Percentiles rank a stretch among this genome's conserved stretches.
These are phyloP conservation scores for Astraeus odoratus DNA, from an alignment of 768 basidiomycete species.

Conservation along the genomic window DNA sequence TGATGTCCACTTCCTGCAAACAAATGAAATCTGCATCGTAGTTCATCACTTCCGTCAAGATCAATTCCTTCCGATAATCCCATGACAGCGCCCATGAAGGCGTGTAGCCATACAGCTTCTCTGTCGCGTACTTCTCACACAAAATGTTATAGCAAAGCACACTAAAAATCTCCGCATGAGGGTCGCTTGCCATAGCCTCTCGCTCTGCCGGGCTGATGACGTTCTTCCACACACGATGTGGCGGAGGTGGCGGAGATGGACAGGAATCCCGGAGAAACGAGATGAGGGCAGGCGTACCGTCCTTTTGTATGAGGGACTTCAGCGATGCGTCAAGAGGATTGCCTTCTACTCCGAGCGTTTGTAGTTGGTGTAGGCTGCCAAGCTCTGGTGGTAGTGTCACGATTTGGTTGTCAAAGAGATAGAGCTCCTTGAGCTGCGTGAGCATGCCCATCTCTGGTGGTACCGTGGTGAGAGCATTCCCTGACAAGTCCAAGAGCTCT, in stretches of 20 bases:
- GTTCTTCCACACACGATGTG: conserved; percentile 70
- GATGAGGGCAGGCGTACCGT: conserved; percentile 87
- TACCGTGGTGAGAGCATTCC: conserved; percentile 70
- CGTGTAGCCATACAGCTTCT: conserved; percentile 89
- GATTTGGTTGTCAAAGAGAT: conserved; percentile 94
- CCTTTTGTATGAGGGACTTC: conserved; percentile 82
- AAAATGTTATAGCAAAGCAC: conserved; percentile 92
- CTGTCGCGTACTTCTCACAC: conserved; percentile 85
- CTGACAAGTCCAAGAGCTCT: conserved; percentile 85
- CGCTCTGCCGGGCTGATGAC: conserved; percentile 53
- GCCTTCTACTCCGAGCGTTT: conserved; percentile 93
- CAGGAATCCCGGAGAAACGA: conserved; percentile 91
- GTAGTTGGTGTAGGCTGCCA: conserved; percentile 86
- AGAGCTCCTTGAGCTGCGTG: conserved; percentile 82
- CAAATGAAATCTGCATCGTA: conserved; percentile 88
- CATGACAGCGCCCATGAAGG: conserved; percentile 95
- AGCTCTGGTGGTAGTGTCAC: conserved; percentile 78
- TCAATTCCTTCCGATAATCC: conserved; percentile 87
- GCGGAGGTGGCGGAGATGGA: conserved; percentile 74
- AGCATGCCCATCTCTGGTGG: conserved; percentile 90
- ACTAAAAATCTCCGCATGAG: conserved; percentile 67
- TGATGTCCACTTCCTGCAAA: conserved; percentile 91
- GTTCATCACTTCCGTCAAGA: conserved; percentile 76
- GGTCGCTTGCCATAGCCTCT: conserved; percentile 53
- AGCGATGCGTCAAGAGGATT: conserved; percentile 81